Conservation (phyloP, 768 basidiomycete species). For the Boletus rex-veris region DNA sequence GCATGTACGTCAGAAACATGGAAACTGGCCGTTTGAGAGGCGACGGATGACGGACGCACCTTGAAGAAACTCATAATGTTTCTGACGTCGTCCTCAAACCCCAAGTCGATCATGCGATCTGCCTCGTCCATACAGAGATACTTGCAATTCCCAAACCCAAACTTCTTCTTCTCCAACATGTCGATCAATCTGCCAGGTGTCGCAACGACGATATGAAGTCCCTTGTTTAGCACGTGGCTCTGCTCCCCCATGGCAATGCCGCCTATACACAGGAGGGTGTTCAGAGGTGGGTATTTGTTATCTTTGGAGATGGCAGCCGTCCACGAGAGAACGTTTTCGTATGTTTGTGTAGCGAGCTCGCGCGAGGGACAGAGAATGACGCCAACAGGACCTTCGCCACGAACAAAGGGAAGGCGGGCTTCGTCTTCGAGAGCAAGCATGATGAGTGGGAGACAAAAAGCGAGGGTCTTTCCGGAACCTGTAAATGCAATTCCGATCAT, state of each 20-base stretch:
- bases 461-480: constrained; percentile 97
- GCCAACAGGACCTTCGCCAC: constrained; percentile 97
- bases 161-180: constrained; percentile 93
- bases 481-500: constrained; percentile 99
- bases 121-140: constrained; percentile 99
- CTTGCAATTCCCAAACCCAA: constrained; percentile 92
- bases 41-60: constrained; percentile 40
- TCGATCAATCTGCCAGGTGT: constrained; percentile 97
- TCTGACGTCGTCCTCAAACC: constrained; percentile 97
- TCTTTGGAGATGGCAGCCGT: constrained; percentile 76
- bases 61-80: constrained; percentile 99
- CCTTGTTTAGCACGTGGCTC: constrained; percentile 83
- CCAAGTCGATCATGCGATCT: constrained; percentile 98
- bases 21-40: too few species aligned
- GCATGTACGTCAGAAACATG: constrained; percentile 1
- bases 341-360: constrained; percentile 95
- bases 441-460: constrained; percentile 95
- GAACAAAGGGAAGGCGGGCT: constrained; percentile 79
- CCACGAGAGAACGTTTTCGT: constrained; percentile 91
- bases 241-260: constrained; percentile 99
- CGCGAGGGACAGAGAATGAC: constrained; percentile 95
- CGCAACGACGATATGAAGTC: constrained; percentile 93
- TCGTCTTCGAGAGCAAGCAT: constrained; percentile 97
- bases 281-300: constrained; percentile 78
- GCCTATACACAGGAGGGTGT: constrained; percentile 90